These are phyloP conservation scores for Allium fistulosum DNA, from an alignment of 106 monocot species.

Conservation along the genomic window DNA sequence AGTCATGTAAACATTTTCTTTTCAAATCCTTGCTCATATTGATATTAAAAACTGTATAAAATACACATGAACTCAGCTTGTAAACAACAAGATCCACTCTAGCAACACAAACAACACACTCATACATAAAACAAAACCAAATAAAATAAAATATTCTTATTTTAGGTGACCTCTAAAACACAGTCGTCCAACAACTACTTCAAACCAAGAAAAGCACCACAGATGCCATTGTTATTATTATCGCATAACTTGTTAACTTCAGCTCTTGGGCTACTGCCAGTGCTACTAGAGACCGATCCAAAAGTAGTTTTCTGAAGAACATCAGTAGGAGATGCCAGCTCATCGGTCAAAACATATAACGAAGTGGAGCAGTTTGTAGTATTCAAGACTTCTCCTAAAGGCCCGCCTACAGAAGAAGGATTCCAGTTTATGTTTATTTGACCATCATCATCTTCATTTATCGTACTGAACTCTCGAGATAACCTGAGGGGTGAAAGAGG, in stretches of 20 bases:
- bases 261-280: constrained; percentile 72
- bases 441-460: constrained; percentile 4
- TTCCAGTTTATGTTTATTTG: constrained; percentile 65
- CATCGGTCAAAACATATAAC: constrained; percentile 41
- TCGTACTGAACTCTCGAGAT: constrained; percentile 32
- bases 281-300: constrained; percentile 68
- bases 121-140: neutral
- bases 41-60: too few species aligned
- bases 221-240: constrained; percentile 14
- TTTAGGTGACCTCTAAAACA: constrained; percentile 8
- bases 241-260: constrained; percentile 11
- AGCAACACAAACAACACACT: constrained; percentile 7
- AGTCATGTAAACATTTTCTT: too few species aligned
- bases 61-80: too few species aligned
- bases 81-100: neutral
- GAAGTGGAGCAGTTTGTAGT: constrained; percentile 48
- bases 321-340: constrained; percentile 80
- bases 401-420: constrained; percentile 70
- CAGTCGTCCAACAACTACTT: neutral
- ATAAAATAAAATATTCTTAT: neutral
- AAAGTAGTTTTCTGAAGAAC: constrained; percentile 75
- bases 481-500: constrained; percentile 36
- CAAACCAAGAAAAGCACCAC: constrained; percentile 38
- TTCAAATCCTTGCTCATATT: too few species aligned
- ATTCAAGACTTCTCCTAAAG: constrained; percentile 85